phyloP scores from a whole-genome alignment of 164 flowering plant species.

The Liquidambar formosana region DNA sequence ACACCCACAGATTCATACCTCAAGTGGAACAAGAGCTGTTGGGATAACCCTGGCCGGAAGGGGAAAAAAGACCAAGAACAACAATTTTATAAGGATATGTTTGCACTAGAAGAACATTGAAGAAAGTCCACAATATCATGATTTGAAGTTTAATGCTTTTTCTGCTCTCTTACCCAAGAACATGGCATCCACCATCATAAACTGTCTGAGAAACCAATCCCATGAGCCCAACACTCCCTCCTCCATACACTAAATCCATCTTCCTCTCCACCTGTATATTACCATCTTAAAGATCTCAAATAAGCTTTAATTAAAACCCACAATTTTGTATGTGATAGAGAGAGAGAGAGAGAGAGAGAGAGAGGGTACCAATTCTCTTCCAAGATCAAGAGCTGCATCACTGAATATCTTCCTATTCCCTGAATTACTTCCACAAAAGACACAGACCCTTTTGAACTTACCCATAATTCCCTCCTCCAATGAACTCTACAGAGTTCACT shows the following conservation, averaged over 20 bases:
- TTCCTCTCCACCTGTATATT: conserved; percentile 39
- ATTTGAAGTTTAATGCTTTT: too few species aligned
- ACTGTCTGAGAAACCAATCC: conserved; percentile 44
- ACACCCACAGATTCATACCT: too few species aligned
- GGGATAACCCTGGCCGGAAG: conserved; percentile 31
- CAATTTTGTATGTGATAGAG: neutral
- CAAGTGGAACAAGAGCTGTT: conserved; percentile 38
- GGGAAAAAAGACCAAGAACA: neutral
- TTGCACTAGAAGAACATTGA: neutral
- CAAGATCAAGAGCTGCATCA: conserved; percentile 52
- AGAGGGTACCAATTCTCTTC: conserved; percentile 36
- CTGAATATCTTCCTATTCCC: conserved; percentile 40
- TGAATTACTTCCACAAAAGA: conserved; percentile 42
- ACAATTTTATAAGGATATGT: neutral
- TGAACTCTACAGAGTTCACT: neutral
- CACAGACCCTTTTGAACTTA: conserved; percentile 47
- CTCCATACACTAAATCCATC: conserved; percentile 48
- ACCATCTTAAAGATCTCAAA: neutral
- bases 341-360: neutral
- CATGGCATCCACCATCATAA: conserved; percentile 43
- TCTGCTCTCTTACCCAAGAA: conserved; percentile 41
- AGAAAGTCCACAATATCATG: too few species aligned
- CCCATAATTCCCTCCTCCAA: conserved; percentile 24
- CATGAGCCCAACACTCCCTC: conserved; percentile 52
- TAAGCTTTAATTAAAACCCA: neutral